These are phyloP conservation scores for Xylaria flabelliformis DNA, from an alignment of 495 filamentous ascomycete species.

Conservation along the genomic window DNA sequence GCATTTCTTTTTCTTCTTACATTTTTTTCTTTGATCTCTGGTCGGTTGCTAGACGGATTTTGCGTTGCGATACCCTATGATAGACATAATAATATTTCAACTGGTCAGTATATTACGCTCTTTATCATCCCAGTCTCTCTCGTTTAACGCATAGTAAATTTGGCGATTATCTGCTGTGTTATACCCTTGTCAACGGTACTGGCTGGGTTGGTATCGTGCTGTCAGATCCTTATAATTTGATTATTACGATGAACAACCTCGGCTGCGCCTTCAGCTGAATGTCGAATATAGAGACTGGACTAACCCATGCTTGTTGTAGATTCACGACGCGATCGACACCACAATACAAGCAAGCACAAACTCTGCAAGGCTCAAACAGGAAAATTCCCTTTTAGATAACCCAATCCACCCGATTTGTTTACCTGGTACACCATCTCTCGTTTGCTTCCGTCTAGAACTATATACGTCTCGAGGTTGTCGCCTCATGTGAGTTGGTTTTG, in stretches of 20 bases:
- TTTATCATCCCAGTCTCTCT: not conserved
- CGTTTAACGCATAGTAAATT: not conserved
- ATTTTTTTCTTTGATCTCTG: slow-evolving; percentile 29
- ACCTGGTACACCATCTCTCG: slow-evolving; percentile 11
- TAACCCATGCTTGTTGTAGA: not conserved
- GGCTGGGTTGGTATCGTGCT: not conserved
- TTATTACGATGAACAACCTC: not conserved
- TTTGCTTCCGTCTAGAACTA: slow-evolving; percentile 24
- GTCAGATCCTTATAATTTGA: not conserved
- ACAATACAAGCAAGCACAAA: slow-evolving; percentile 13
- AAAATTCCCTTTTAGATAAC: slow-evolving; percentile 9
- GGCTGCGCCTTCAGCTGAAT: not conserved
- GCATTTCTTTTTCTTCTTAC: slow-evolving; percentile 28
- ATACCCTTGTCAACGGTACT: not conserved
- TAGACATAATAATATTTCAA: slow-evolving; percentile 45
- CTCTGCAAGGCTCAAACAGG: slow-evolving; percentile 3
- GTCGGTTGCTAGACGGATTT: slow-evolving; percentile 43
- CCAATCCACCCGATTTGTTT: not conserved
- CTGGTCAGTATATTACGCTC: slow-evolving; percentile 38
- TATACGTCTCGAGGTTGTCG: slow-evolving; percentile 21
- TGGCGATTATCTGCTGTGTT: not conserved
- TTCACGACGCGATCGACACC: slow-evolving; percentile 21
- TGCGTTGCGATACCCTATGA: slow-evolving; percentile 48
- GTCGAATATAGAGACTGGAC: not conserved
- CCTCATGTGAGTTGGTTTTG: slow-evolving; percentile 21